phyloP scores from a whole-genome alignment of 768 basidiomycete genomes.

The Sporobolomyces roseus region DNA sequence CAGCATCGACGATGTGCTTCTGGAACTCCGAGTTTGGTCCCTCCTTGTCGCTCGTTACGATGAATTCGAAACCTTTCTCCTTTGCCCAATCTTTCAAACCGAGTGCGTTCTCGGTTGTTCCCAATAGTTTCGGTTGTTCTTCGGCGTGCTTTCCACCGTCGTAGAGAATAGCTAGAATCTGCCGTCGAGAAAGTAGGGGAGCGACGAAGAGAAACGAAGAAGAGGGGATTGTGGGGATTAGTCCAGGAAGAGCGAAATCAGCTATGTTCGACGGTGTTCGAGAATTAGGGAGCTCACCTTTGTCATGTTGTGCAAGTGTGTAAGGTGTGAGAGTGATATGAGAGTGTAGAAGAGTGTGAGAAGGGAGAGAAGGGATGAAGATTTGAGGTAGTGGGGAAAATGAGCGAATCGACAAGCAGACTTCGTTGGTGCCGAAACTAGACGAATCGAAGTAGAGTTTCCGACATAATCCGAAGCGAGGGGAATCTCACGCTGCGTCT shows the following conservation, averaged over 20 bases:
- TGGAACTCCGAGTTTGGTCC: conserved; percentile 46
- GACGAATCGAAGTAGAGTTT: too few species aligned
- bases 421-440: too few species aligned
- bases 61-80: conserved; percentile 49
- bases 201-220: background rate
- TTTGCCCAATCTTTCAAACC: conserved; percentile 36
- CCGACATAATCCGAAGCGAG: background rate
- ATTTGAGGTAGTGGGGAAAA: too few species aligned
- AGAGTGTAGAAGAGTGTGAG: background rate
- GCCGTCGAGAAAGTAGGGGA: background rate
- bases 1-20: conserved; percentile 46
- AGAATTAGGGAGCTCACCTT: conserved; percentile 16
- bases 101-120: conserved; percentile 62
- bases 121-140: conserved; percentile 37
- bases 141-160: conserved; percentile 40
- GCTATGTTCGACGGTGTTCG: too few species aligned
- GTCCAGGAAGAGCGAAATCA: background rate
- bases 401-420: too few species aligned
- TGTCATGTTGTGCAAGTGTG: background rate
- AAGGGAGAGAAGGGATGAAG: background rate
- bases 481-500: too few species aligned
- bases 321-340: background rate
- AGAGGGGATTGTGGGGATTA: background rate
- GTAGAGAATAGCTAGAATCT: conserved; percentile 43
- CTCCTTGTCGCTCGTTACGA: conserved; percentile 52